phyloP scores from a whole-genome alignment of 208 protist species.

The Blastocrithidia nonstop region DNA sequence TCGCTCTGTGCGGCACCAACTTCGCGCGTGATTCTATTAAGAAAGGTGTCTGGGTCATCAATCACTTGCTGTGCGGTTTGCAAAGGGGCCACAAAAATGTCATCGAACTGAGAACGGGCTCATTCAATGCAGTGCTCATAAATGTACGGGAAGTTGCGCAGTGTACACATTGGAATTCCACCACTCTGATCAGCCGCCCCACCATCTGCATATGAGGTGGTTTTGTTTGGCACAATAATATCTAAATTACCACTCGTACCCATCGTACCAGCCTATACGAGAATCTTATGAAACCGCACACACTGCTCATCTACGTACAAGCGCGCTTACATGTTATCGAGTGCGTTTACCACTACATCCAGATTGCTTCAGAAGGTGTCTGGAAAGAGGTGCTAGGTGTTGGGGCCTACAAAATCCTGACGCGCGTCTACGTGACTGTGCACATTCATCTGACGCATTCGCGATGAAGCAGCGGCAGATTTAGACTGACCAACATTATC shows the following conservation, averaged over 20 bases:
- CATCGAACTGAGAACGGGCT: constrained; percentile 86
- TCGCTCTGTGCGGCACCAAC: constrained; percentile 33
- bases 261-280: constrained; percentile 99
- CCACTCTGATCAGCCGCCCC: constrained; percentile 93
- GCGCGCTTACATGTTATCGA: constrained; percentile 98
- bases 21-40: constrained; percentile 41
- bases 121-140: constrained; percentile 98
- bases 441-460: constrained; percentile 93
- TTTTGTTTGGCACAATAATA: constrained; percentile 95
- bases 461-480: constrained; percentile 83
- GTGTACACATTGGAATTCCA: constrained; percentile 98
- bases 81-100: constrained; percentile 81
- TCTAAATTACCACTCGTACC: constrained; percentile 97
- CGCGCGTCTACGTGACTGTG: constrained; percentile 56
- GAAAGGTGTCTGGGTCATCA: constrained; percentile 56
- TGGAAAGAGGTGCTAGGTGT: constrained; percentile 92
- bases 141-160: constrained; percentile 99
- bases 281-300: constrained; percentile 92
- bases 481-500: constrained; percentile 95
- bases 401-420: constrained; percentile 87
- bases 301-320: constrained; percentile 93
- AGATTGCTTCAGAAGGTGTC: constrained; percentile 94
- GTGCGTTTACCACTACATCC: constrained; percentile 95
- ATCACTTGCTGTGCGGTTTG: constrained; percentile 68
- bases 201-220: constrained; percentile 95